phyloP scores from a whole-genome alignment of 148 eudicot species.

The Agrostemma githago region DNA sequence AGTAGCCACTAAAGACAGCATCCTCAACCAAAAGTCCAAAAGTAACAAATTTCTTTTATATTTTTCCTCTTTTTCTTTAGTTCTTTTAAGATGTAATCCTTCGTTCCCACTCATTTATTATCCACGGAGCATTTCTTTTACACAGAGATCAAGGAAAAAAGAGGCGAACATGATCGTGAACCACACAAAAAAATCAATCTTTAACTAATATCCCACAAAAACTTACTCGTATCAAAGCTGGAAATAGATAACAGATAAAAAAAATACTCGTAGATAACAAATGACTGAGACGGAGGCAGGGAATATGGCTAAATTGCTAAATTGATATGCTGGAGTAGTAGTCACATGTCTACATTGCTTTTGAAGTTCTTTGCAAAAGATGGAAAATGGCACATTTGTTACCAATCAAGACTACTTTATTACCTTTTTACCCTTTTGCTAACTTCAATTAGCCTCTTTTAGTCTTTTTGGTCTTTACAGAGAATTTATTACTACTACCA shows the following conservation, averaged over 20 bases:
- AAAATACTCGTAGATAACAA: too few species aligned
- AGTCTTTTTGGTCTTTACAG: constrained; percentile 11
- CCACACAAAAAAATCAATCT: too few species aligned
- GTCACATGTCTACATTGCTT: constrained; percentile 20
- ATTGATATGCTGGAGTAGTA: neutral
- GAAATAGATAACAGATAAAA: too few species aligned
- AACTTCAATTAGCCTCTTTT: constrained; percentile 11
- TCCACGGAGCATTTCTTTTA: too few species aligned
- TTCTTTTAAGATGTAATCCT: constrained; percentile 1
- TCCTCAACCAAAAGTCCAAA: constrained; percentile 16
- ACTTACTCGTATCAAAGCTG: too few species aligned
- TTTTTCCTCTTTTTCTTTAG: constrained; percentile 1
- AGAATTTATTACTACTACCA: neutral
- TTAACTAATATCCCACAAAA: too few species aligned
- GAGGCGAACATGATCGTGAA: too few species aligned
- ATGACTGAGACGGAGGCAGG: neutral
- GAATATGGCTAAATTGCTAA: neutral
- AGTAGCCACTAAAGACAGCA: constrained; percentile 14
- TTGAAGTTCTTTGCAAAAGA: constrained; percentile 8
- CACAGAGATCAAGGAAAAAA: too few species aligned
- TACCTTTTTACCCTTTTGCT: constrained; percentile 17
- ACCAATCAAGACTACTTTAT: constrained; percentile 6
- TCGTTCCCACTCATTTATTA: too few species aligned
- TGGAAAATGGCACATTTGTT: constrained; percentile 18
- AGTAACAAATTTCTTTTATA: constrained; percentile 16